Evolutionary conservation across 2,329 filamentous ascomycete genomes (phyloP).

Genomic region (Rutstroemia sp.): DNA sequence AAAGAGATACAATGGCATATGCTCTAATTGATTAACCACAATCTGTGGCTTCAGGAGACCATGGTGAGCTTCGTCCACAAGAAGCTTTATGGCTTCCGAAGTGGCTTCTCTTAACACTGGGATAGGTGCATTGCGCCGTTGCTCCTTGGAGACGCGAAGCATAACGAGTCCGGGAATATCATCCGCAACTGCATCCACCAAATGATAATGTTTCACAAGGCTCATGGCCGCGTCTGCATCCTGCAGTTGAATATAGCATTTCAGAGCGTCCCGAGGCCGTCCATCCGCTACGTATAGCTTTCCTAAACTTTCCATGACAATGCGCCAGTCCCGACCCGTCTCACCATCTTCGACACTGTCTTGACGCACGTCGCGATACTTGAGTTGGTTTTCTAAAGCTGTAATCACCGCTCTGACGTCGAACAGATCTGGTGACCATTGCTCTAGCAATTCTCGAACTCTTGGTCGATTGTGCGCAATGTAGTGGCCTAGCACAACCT

Average conservation of each 20-base stretch:
- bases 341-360: conserved; percentile 69
- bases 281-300: conserved; percentile 78
- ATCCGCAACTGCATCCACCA: conserved; percentile 83
- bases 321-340: conserved; percentile 74
- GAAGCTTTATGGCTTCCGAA: conserved; percentile 73
- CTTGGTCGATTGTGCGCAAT: conserved; percentile 67
- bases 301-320: conserved; percentile 80
- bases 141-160: conserved; percentile 70
- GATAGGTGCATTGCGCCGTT: conserved; percentile 56
- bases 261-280: conserved; percentile 74
- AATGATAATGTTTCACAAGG: conserved; percentile 77
- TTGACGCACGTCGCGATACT: conserved; percentile 65
- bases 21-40: conserved; percentile 71
- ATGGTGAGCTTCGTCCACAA: conserved; percentile 86
- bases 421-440: conserved; percentile 80
- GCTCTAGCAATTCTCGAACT: conserved; percentile 71
- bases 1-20: conserved; percentile 70
- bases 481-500: conserved; percentile 84
- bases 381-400: conserved; percentile 75
- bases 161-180: conserved; percentile 86
- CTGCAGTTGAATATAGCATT: conserved; percentile 83
- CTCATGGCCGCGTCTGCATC: conserved; percentile 85
- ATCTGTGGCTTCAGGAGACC: conserved; percentile 72
- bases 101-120: conserved; percentile 73
- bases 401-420: conserved; percentile 69